Evolutionary conservation across 805 yeast species (phyloP).

Genomic region (Suhomyces xylopsoci): DNA sequence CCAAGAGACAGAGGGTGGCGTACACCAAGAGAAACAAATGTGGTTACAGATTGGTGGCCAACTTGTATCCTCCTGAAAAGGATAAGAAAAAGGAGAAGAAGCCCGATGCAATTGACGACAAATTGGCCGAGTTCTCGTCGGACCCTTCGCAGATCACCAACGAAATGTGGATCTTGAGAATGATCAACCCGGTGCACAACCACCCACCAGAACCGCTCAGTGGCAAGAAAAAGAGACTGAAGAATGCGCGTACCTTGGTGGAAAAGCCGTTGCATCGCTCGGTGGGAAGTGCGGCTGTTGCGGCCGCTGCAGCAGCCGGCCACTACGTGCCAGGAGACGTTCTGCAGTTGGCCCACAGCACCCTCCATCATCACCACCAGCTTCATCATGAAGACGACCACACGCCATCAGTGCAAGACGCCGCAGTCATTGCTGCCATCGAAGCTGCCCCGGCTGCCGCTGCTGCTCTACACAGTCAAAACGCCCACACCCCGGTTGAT

Average conservation of each 20-base stretch:
- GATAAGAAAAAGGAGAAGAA: conserved; percentile 34
- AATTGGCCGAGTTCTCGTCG: conserved; percentile 17
- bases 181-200: conserved; percentile 46
- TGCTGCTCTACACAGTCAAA: conserved; percentile 25
- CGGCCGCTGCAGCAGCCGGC: conserved; percentile 24
- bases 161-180: conserved; percentile 46
- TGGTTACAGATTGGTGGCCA: conserved; percentile 44
- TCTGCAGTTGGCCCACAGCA: conserved; percentile 19
- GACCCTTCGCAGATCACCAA: conserved; percentile 14
- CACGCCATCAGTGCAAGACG: conserved; percentile 36
- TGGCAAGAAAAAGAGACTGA: conserved; percentile 34
- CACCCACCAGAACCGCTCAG: conserved; percentile 43
- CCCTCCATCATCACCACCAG: conserved; percentile 20
- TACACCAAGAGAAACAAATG: conserved; percentile 47
- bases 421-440: conserved; percentile 43
- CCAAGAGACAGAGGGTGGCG: conserved; percentile 46
- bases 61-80: conserved; percentile 43
- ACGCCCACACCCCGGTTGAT: conserved; percentile 35
- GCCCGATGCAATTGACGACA: conserved; percentile 26
- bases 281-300: conserved; percentile 15
- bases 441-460: conserved; percentile 33
- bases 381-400: conserved; percentile 26
- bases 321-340: conserved; percentile 23
- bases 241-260: conserved; percentile 39
- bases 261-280: conserved; percentile 39